Conservation (phyloP, 2,329 filamentous ascomycete species). For the Neofusicoccum ribis region DNA sequence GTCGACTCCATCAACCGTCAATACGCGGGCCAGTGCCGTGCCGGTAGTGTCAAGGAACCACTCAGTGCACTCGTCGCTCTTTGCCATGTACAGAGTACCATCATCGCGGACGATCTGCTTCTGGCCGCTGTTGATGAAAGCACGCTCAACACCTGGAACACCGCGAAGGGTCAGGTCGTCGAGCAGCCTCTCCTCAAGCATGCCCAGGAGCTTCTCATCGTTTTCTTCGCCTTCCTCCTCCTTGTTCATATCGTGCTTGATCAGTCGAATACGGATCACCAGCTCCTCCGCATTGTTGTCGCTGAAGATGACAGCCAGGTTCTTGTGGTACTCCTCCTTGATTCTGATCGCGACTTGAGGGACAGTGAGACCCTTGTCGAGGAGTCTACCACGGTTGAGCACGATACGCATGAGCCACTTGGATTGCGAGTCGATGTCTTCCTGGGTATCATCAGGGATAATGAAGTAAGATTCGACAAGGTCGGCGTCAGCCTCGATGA, state of each 20-base stretch:
- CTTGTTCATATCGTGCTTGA: constrained; percentile 58
- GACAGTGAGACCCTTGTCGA: constrained; percentile 90
- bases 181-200: constrained; percentile 82
- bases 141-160: constrained; percentile 83
- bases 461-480: constrained; percentile 98
- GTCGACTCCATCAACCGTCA: constrained; percentile 87
- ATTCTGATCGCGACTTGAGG: constrained; percentile 88
- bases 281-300: constrained; percentile 97
- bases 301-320: constrained; percentile 91
- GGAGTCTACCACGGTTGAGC: constrained; percentile 87
- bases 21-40: constrained; percentile 79
- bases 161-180: constrained; percentile 90
- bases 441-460: constrained; percentile 79
- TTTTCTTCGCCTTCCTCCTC: constrained; percentile 78
- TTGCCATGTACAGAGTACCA: constrained; percentile 64
- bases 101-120: constrained; percentile 62
- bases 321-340: constrained; percentile 81
- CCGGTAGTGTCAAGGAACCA: constrained; percentile 97
- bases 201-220: constrained; percentile 77
- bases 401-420: constrained; percentile 94
- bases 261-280: constrained; percentile 87
- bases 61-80: constrained; percentile 74
- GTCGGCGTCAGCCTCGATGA: constrained; percentile 82
- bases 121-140: constrained; percentile 70
- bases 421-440: constrained; percentile 67